Conservation (phyloP, 2,329 filamentous ascomycete species). For the Escovopsis sp. region DNA sequence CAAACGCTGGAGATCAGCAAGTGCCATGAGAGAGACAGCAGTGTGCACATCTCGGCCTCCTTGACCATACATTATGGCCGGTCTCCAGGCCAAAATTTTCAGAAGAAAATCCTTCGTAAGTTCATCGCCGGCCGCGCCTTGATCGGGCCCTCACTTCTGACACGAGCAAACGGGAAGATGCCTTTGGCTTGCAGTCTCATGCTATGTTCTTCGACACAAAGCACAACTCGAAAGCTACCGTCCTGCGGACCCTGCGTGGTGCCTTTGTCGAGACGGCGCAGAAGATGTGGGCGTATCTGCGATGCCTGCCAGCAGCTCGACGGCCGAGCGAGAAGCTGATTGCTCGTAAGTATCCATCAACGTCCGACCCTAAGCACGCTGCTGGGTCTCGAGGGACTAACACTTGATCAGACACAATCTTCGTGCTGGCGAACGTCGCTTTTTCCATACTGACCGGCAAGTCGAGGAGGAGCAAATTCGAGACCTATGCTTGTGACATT, state of each 20-base stretch:
- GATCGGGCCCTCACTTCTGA: neutral
- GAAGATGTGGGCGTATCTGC: slow-evolving; percentile 52
- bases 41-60: slow-evolving; percentile 44
- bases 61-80: slow-evolving; percentile 67
- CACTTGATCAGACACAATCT: slow-evolving; percentile 39
- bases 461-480: slow-evolving; percentile 28
- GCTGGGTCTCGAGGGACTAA: neutral
- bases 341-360: slow-evolving; percentile 34
- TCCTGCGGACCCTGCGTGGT: slow-evolving; percentile 60
- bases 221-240: slow-evolving; percentile 56
- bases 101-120: slow-evolving; percentile 61
- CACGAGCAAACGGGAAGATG: slow-evolving; percentile 29
- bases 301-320: slow-evolving; percentile 40
- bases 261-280: slow-evolving; percentile 64
- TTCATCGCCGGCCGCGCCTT: neutral
- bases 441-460: slow-evolving; percentile 47
- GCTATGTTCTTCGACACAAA: slow-evolving; percentile 69
- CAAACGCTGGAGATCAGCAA: slow-evolving; percentile 60
- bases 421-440: slow-evolving; percentile 49
- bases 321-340: slow-evolving; percentile 47
- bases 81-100: slow-evolving; percentile 61
- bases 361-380: neutral
- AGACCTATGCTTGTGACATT: slow-evolving; percentile 43
- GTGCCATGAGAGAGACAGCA: slow-evolving; percentile 40
- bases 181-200: slow-evolving; percentile 76